Conservation (phyloP, 129 eudicot species). For the Saposhnikovia divaricata region DNA sequence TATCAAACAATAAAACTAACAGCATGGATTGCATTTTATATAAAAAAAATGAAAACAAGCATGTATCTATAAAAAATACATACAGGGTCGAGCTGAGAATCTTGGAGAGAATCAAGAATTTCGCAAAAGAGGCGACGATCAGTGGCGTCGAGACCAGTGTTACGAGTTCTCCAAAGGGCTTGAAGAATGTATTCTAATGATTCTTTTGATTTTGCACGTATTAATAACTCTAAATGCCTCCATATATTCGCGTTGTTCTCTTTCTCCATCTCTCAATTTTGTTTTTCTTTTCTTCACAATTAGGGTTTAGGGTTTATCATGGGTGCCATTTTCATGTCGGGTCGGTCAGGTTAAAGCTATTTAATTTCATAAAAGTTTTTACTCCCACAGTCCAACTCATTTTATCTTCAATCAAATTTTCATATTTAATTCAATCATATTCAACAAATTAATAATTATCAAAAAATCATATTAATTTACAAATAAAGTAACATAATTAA, state of each 20-base stretch:
- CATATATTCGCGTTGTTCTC: conserved; percentile 13
- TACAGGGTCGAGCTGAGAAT: conserved; percentile 39
- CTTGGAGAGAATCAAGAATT: conserved; percentile 37
- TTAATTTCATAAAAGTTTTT: too few species aligned
- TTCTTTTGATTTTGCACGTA: conserved; percentile 40
- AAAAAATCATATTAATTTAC: too few species aligned
- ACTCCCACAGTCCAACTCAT: too few species aligned
- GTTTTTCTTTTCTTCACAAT: background rate
- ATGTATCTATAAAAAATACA: background rate
- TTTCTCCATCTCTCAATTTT: background rate
- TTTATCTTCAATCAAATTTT: too few species aligned
- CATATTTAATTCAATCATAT: too few species aligned
- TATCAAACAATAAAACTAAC: too few species aligned
- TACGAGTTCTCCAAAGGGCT: conserved; percentile 49
- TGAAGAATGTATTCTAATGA: conserved; percentile 45
- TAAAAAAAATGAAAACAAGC: background rate
- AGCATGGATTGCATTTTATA: too few species aligned
- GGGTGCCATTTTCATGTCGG: background rate
- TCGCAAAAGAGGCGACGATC: conserved; percentile 38
- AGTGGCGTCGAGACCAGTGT: conserved; percentile 43
- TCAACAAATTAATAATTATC: too few species aligned
- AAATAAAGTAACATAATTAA: too few species aligned
- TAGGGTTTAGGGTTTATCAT: background rate
- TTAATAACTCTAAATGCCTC: conserved; percentile 34
- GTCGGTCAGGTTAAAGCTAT: background rate